A percentile compares a stretch with the other conserved stretches of the same genome.
These are phyloP conservation scores for Quercus suber DNA, from an alignment of 306 rosid genomes.

Conservation along the genomic window DNA sequence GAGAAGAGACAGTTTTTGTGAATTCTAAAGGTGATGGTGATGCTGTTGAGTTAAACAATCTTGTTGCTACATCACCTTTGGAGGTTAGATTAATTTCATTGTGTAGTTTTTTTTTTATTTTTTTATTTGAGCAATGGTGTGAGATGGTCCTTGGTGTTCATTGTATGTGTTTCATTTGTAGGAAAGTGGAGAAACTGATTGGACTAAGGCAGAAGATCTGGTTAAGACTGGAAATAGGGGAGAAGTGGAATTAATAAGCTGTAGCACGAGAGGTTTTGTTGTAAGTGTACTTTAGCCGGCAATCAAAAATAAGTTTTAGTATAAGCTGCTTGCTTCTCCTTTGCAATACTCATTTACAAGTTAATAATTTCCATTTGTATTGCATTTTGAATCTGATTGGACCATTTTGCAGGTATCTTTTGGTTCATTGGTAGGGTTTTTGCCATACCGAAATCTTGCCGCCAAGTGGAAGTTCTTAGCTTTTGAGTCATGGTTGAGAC, in stretches of 20 bases:
- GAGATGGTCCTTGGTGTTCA: slow-evolving; percentile 15
- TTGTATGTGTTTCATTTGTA: slow-evolving; percentile 21
- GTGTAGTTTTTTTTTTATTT: background rate
- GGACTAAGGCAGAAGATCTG: slow-evolving; percentile 70
- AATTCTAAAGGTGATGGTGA: slow-evolving; percentile 22
- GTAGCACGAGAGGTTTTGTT: slow-evolving; percentile 76
- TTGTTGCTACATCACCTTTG: slow-evolving; percentile 33
- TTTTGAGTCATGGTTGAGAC: slow-evolving; percentile 92
- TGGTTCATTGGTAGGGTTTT: slow-evolving; percentile 82
- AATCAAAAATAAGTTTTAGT: slow-evolving; percentile 3
- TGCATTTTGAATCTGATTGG: slow-evolving; percentile 29
- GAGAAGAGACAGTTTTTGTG: slow-evolving; percentile 23
- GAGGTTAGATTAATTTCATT: slow-evolving; percentile 49
- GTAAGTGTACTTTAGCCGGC: slow-evolving; percentile 51
- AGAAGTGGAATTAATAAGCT: slow-evolving; percentile 78
- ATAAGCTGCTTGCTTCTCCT: background rate
- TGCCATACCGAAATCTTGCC: slow-evolving; percentile 82
- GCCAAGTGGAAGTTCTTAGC: slow-evolving; percentile 94
- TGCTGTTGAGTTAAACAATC: slow-evolving; percentile 31
- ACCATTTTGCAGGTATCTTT: slow-evolving; percentile 75
- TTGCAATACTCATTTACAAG: background rate
- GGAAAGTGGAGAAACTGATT: slow-evolving; percentile 68
- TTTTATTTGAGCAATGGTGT: slow-evolving; percentile 2
- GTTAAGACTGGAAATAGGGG: slow-evolving; percentile 52
- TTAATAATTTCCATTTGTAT: slow-evolving; percentile 15